Evolutionary conservation across 1,284 basidiomycete species (phyloP).

Genomic region (Pterulicium gracile): DNA sequence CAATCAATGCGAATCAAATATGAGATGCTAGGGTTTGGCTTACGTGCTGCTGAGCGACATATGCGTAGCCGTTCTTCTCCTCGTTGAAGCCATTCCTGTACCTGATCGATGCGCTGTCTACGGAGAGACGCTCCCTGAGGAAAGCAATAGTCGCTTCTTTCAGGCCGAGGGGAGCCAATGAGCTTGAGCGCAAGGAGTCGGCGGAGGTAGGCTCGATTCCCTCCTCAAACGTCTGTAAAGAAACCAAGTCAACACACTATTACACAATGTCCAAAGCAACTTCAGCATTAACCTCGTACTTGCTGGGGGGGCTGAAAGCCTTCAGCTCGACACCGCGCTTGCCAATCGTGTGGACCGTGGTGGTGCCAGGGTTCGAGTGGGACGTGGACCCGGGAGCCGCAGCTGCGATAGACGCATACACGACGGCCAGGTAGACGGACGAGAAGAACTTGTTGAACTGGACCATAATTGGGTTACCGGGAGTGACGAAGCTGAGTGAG

Average conservation of each 20-base stretch:
- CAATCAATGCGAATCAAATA: background rate
- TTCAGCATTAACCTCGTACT: constrained; percentile 14
- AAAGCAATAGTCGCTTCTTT: constrained; percentile 26
- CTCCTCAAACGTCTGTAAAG: constrained; percentile 28
- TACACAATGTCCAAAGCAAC: too few species aligned
- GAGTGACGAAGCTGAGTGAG: too few species aligned
- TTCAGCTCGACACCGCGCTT: constrained; percentile 15
- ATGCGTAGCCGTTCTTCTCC: constrained; percentile 23
- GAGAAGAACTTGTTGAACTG: constrained; percentile 15
- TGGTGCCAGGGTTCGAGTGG: constrained; percentile 14
- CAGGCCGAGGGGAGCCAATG: too few species aligned
- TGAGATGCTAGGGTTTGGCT: constrained; percentile 10
- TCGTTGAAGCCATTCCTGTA: constrained; percentile 24
- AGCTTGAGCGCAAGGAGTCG: constrained; percentile 19
- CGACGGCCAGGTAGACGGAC: constrained; percentile 8
- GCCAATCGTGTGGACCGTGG: constrained; percentile 14
- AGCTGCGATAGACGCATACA: constrained; percentile 11
- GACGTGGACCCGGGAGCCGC: constrained; percentile 12
- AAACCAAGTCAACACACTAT: background rate
- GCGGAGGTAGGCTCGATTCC: constrained; percentile 30
- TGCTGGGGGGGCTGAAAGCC: constrained; percentile 16
- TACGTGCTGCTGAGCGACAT: constrained; percentile 30
- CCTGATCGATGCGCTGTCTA: constrained; percentile 17
- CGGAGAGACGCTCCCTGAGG: constrained; percentile 20
- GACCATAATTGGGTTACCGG: too few species aligned